Conservation (phyloP, 768 basidiomycete genomes). For the Macrocybe gigantea region DNA sequence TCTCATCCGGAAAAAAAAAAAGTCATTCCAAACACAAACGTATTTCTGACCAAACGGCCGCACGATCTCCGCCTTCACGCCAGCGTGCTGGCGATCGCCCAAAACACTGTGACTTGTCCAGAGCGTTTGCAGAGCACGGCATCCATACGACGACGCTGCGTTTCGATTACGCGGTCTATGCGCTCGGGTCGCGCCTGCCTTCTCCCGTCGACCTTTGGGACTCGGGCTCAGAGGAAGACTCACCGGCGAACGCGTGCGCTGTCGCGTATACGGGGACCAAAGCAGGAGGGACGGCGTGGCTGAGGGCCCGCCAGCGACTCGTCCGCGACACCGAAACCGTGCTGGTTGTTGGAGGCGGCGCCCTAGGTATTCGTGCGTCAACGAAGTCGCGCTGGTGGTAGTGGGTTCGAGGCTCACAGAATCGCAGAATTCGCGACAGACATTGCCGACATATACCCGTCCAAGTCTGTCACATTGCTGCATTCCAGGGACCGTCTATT, state of each 20-base stretch:
- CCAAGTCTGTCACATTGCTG: constrained; percentile 46
- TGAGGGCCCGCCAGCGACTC: constrained; percentile 41
- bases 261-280: constrained; percentile 36
- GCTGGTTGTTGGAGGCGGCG: constrained; percentile 67
- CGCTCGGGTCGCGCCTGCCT: constrained; percentile 54
- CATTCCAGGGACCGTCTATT: constrained; percentile 50
- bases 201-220: constrained; percentile 52
- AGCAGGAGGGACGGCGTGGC: constrained; percentile 41
- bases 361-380: constrained; percentile 62
- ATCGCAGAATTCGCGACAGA: constrained; percentile 57
- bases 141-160: constrained; percentile 26
- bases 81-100: constrained; percentile 31
- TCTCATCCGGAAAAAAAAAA: not conserved
- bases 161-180: constrained; percentile 57
- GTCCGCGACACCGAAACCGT: constrained; percentile 44
- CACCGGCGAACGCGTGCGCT: not conserved
- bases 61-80: constrained; percentile 36
- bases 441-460: constrained; percentile 47
- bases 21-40: constrained; percentile 51
- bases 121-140: constrained; percentile 41
- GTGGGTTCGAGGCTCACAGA: not conserved
- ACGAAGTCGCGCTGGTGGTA: not conserved
- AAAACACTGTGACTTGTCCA: constrained; percentile 39
- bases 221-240: constrained; percentile 9
- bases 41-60: constrained; percentile 29